Percentiles rank a stretch among this genome's conserved stretches.
Conservation (phyloP, 768 basidiomycete genomes). For the Mycena polygramma region DNA sequence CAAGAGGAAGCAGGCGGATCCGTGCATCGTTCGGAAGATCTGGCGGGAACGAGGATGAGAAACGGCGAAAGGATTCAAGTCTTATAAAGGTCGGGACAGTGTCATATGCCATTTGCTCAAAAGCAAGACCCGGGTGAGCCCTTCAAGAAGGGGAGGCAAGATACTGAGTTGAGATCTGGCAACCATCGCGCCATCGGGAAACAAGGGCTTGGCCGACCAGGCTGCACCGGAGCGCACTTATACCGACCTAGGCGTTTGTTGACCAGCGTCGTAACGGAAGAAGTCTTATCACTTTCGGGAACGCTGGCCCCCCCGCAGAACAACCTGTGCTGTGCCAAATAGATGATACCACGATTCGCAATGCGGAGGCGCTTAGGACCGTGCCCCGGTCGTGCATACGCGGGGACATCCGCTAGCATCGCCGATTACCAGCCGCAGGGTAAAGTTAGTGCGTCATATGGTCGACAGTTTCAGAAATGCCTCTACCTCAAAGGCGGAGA, state of each 20-base stretch:
- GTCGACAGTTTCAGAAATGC: not conserved
- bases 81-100: slow-evolving; percentile 9
- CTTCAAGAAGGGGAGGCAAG: slow-evolving; percentile 15
- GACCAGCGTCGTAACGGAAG: not conserved
- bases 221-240: not conserved
- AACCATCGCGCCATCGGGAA: not conserved
- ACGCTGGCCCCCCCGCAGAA: not conserved
- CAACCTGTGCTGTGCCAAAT: not conserved
- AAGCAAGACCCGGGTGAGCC: slow-evolving; percentile 6
- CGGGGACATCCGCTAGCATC: not conserved
- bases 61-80: not conserved
- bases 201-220: not conserved
- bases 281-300: not conserved
- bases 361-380: not conserved
- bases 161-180: slow-evolving; percentile 6
- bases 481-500: not conserved
- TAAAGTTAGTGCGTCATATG: not conserved
- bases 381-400: too few species aligned
- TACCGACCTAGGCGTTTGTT: not conserved
- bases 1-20: not conserved
- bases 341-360: not conserved
- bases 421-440: not conserved
- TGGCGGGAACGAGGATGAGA: not conserved
- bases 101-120: not conserved
- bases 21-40: slow-evolving; percentile 6